Evolutionary conservation across 176 grass and related monocot genomes (phyloP).

Genomic region (Cymbopogon citratus): DNA sequence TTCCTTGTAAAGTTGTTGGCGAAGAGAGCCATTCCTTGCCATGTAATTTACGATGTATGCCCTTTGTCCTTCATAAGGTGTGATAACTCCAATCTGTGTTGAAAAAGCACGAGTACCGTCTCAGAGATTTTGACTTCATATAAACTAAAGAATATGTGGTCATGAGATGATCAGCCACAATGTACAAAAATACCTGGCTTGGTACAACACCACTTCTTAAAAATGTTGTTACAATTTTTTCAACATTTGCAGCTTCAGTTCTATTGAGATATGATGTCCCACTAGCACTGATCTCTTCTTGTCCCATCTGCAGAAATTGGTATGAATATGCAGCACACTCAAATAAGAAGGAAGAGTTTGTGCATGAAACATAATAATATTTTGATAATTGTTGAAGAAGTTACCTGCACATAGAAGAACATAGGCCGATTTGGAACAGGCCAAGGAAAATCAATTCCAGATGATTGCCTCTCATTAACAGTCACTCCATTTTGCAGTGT

Average conservation of each 20-base stretch:
- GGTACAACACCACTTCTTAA: slow-evolving; percentile 95
- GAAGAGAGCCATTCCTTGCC: slow-evolving; percentile 93
- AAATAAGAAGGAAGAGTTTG: not conserved
- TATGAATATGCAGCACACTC: not conserved
- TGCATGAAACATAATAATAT: not conserved
- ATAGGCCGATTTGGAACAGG: slow-evolving; percentile 95
- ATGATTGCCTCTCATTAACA: slow-evolving; percentile 82
- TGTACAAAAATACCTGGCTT: slow-evolving; percentile 66
- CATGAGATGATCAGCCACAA: not conserved
- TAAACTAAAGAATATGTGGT: not conserved
- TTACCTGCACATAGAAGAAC: slow-evolving; percentile 99
- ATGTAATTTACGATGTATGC: slow-evolving; percentile 99
- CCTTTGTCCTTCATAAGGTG: slow-evolving; percentile 98
- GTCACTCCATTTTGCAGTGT: slow-evolving; percentile 99
- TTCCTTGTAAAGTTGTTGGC: slow-evolving; percentile 99
- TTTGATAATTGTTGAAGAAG: not conserved
- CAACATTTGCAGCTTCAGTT: slow-evolving; percentile 99
- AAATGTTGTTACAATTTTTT: slow-evolving; percentile 98
- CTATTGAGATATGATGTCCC: slow-evolving; percentile 98
- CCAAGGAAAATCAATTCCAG: slow-evolving; percentile 99
- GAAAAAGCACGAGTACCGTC: slow-evolving; percentile 13
- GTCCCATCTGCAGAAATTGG: slow-evolving; percentile 79
- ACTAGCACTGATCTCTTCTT: slow-evolving; percentile 99
- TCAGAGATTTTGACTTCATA: not conserved
- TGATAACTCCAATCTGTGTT: slow-evolving; percentile 96